Evolutionary conservation across 164 flowering plant genomes (phyloP).

Genomic region (Aristolochia contorta): DNA sequence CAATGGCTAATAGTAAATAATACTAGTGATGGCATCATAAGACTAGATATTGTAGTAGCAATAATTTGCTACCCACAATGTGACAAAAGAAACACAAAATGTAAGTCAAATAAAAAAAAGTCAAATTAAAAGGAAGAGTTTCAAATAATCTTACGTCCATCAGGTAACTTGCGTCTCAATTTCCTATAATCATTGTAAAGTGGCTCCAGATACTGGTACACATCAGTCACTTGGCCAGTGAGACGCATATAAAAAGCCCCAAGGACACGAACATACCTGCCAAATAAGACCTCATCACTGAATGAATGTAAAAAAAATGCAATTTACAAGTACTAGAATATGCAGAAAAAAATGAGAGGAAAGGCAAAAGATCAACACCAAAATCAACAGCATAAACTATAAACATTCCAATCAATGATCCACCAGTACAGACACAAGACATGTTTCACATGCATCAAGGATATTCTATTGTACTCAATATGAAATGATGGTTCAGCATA

Average conservation of each 20-base stretch:
- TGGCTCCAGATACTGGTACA: constrained; percentile 89
- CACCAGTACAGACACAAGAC: too few species aligned
- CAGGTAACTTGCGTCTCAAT: constrained; percentile 50
- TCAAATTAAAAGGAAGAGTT: background rate
- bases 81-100: background rate
- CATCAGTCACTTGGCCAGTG: constrained; percentile 77
- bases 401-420: too few species aligned
- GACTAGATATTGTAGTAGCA: background rate
- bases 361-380: too few species aligned
- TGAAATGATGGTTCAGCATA: too few species aligned
- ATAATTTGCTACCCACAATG: background rate
- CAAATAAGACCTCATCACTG: background rate
- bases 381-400: too few species aligned
- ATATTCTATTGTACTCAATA: too few species aligned
- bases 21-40: too few species aligned
- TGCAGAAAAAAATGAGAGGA: too few species aligned
- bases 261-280: constrained; percentile 80
- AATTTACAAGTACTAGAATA: background rate
- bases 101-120: background rate
- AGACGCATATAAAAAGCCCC: constrained; percentile 95
- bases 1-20: too few species aligned
- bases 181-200: constrained; percentile 94
- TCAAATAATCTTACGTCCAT: constrained; percentile 56
- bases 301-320: background rate
- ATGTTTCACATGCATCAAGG: too few species aligned